These are phyloP conservation scores for Falciphora oryzae DNA, from an alignment of 2,329 filamentous ascomycete genomes.

Conservation along the genomic window DNA sequence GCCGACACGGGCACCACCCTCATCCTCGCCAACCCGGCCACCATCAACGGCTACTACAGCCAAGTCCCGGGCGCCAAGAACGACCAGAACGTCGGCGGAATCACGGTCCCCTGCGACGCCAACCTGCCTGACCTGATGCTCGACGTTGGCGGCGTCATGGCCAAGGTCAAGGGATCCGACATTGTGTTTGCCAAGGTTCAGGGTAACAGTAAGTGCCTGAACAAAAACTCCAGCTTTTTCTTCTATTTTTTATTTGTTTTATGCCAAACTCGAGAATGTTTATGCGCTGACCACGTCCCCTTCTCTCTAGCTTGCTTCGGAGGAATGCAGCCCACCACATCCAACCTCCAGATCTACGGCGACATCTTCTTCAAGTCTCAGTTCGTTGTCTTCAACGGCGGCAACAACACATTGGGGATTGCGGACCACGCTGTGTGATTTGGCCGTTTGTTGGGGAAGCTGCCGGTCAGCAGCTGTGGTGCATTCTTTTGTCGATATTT, in stretches of 20 bases:
- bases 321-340: slow-evolving; percentile 56
- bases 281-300: not conserved
- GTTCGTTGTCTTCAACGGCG: slow-evolving; percentile 52
- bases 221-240: not conserved
- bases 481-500: not conserved
- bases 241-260: not conserved
- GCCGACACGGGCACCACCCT: slow-evolving; percentile 59
- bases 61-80: slow-evolving; percentile 37
- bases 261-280: not conserved
- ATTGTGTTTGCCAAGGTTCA: slow-evolving; percentile 48
- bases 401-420: slow-evolving; percentile 48
- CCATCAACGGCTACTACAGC: slow-evolving; percentile 44
- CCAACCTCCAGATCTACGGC: slow-evolving; percentile 54
- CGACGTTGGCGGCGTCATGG: slow-evolving; percentile 51
- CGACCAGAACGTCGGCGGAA: slow-evolving; percentile 34
- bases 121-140: slow-evolving; percentile 44
- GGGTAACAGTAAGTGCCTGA: slow-evolving; percentile 44
- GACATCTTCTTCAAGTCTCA: slow-evolving; percentile 58
- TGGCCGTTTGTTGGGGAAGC: not conserved
- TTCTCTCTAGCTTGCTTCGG: slow-evolving; percentile 53
- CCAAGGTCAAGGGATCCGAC: slow-evolving; percentile 46
- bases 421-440: slow-evolving; percentile 35
- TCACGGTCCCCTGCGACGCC: slow-evolving; percentile 40
- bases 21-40: slow-evolving; percentile 49
- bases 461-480: not conserved